Evolutionary conservation across 768 basidiomycete genomes (phyloP).

Genomic region (Rhizopogon sp.): DNA sequence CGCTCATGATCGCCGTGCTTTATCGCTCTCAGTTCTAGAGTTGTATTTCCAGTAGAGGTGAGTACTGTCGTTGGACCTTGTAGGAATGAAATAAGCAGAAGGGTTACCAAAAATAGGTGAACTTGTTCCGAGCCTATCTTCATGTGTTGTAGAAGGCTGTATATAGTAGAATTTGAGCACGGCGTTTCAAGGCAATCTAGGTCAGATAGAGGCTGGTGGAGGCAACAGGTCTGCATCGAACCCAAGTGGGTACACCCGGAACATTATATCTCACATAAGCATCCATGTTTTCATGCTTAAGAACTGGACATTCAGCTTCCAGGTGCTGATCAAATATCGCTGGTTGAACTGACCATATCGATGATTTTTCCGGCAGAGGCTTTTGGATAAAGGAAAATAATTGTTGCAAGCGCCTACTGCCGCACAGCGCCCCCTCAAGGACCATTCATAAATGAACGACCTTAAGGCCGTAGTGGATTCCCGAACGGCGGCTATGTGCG

Average conservation of each 20-base stretch:
- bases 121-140: no score
- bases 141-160: no score
- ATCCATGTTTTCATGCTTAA: neutral
- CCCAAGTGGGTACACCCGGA: neutral
- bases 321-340: neutral
- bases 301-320: neutral
- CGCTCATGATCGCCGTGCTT: neutral
- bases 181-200: no score
- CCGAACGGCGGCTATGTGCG: neutral
- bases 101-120: no score
- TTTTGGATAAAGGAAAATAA: neutral
- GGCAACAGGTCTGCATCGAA: no score
- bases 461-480: neutral
- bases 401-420: neutral
- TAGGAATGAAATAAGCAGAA: no score
- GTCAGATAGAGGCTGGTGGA: no score
- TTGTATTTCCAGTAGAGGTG: no score
- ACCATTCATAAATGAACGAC: no score
- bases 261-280: neutral
- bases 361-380: neutral
- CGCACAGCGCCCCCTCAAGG: neutral
- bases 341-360: neutral
- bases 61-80: no score
- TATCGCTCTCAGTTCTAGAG: neutral
- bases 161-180: no score